These are phyloP conservation scores for Blastobotrys americana DNA, from an alignment of 805 yeast genomes.

Conservation along the genomic window DNA sequence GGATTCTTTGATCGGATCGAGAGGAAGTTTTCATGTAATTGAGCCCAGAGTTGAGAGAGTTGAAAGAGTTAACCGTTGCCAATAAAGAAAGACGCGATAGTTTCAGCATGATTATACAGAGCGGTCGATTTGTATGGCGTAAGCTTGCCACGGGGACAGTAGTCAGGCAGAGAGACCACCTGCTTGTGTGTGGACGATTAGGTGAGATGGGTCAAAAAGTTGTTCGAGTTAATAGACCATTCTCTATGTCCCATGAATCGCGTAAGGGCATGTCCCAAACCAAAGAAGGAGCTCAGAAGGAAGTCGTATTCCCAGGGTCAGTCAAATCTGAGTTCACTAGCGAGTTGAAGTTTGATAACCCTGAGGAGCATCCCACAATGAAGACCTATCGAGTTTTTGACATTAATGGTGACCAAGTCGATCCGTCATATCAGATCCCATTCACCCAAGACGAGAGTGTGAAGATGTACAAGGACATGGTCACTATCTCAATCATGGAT, in stretches of 20 bases:
- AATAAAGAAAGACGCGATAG: too few relatives aligned
- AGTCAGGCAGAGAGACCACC: too few relatives aligned
- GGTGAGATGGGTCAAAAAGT: too few relatives aligned
- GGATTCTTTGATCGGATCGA: too few relatives aligned
- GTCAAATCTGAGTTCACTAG: conserved; percentile 20
- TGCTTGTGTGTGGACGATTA: too few relatives aligned
- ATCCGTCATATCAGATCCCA: conserved; percentile 19
- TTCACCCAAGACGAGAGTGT: conserved; percentile 21
- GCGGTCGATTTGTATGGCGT: too few relatives aligned
- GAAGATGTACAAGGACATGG: conserved; percentile 29
- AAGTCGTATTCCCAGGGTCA: conserved; percentile 25
- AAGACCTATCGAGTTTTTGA: conserved; percentile 26
- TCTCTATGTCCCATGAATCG: background rate
- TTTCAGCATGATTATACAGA: too few relatives aligned
- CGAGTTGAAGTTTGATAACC: conserved; percentile 16
- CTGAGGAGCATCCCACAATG: conserved; percentile 15
- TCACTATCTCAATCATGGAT: conserved; percentile 28
- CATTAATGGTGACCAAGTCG: conserved; percentile 25
- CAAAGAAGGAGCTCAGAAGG: conserved; percentile 17
- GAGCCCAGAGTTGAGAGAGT: too few relatives aligned
- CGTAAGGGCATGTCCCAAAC: conserved; percentile 16
- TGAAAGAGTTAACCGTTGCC: too few relatives aligned
- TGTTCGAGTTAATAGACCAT: too few relatives aligned
- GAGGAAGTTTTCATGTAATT: too few relatives aligned
- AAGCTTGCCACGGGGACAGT: too few relatives aligned